Evolutionary conservation across 768 basidiomycete species (phyloP), one percentile per base, ranked within the genome.

Genomic region (Sporobolomyces pararoseus): DNA sequence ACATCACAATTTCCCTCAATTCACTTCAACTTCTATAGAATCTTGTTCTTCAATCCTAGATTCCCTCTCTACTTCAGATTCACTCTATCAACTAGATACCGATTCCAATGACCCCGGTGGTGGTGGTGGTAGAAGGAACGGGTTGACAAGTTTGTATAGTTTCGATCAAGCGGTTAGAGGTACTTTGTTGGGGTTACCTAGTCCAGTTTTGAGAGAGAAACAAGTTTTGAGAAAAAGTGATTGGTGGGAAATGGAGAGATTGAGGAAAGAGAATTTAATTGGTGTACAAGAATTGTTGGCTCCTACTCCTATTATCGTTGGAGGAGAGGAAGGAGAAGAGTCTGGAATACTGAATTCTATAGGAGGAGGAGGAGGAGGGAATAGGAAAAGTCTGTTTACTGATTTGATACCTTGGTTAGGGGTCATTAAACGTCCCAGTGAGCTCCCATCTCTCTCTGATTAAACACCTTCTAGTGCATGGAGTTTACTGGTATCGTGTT

Each of bases 1-100:
- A 13, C 96, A 99, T 74, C 93, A 98, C 79, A 98, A 96, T 77
- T 91, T 94, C 74, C 84, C 88, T 0, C 87, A 88, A 65, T 98
- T 90, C 76, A 93, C 90, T 76, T 81, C 83, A 49, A 85, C 88
- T 44, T 61, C 59, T 32, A 79, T 92, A 6, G 89, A 92, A 10
- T 84, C 97, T 60, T 87, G 86, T 73, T 84, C 84, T 6, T 84
- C 83, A 4, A 78, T 92, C 17, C 83, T 85, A 12, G 91, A 91
- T 52, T 86, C 85, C 81, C 79, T 93, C 67, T 92, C 90, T 72
- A 87, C 85, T 84, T 81, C 86, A 14, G 91, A 94, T 76, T 84
- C 84, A 1, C 85, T 85, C n/a, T 55, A 62, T 10, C 27, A 34
- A 23, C 44, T 53, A 27, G 57, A 39, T 39, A 29, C 53, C 37